These are phyloP conservation scores for Cyanidiococcus yangmingshanensis DNA, from an alignment of 23 red algal genomes.

Conservation along the genomic window DNA sequence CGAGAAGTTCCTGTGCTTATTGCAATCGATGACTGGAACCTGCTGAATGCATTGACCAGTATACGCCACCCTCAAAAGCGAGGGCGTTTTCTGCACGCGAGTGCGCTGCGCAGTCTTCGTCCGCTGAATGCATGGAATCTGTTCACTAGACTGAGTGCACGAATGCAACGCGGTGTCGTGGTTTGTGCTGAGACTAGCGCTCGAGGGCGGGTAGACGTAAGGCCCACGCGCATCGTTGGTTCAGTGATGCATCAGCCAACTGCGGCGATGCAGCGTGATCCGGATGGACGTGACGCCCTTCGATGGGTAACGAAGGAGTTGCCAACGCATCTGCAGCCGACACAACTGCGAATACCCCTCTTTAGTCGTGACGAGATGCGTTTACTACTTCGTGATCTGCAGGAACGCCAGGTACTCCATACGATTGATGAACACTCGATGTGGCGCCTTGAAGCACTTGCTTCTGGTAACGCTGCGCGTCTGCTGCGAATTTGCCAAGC, in stretches of 20 bases:
- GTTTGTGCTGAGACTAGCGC: constrained; percentile 10
- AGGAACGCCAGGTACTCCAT: neutral
- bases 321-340: neutral
- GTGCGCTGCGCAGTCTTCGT: constrained; percentile 6
- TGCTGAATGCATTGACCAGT: neutral
- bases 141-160: neutral
- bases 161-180: constrained; percentile 1
- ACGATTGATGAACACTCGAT: neutral
- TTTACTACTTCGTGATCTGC: neutral
- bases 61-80: neutral
- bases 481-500: neutral
- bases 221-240: neutral
- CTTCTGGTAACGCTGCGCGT: neutral
- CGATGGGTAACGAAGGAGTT: neutral
- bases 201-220: neutral
- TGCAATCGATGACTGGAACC: constrained; percentile 11
- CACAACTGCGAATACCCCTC: neutral
- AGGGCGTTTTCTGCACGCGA: neutral
- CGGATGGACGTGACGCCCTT: neutral
- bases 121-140: constrained; percentile 16
- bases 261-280: neutral
- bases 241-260: neutral
- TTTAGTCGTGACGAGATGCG: neutral
- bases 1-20: constrained; percentile 5
- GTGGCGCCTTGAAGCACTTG: neutral